These are phyloP conservation scores for Monotropa hypopitys DNA, from an alignment of 179 eudicot species.

Conservation along the genomic window DNA sequence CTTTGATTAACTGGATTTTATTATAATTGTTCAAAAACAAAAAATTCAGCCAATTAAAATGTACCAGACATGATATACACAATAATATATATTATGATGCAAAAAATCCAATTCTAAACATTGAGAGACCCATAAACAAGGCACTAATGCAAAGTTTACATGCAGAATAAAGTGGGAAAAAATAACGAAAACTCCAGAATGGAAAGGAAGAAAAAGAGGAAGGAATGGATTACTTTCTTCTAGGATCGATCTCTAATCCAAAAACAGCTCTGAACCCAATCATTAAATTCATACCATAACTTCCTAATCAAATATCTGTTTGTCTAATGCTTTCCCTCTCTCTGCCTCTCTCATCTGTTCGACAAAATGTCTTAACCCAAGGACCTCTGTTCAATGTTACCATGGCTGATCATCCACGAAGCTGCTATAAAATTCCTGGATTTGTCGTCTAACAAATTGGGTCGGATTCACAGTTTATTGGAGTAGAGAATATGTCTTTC, in stretches of 20 bases:
- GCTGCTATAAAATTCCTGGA: neutral
- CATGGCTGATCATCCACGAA: slow-evolving; percentile 2
- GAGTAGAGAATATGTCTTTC: slow-evolving; percentile 18
- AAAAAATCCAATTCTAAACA: too few relatives aligned
- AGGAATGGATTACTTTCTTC: neutral
- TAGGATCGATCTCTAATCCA: neutral
- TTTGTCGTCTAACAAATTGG: neutral
- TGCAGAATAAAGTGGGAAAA: neutral
- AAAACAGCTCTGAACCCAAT: neutral
- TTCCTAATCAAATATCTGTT: slow-evolving; percentile 1
- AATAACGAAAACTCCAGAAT: neutral
- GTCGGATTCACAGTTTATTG: neutral
- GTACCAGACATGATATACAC: too few relatives aligned
- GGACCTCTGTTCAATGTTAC: neutral
- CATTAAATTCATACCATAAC: slow-evolving; percentile 3
- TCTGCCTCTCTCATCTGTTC: neutral
- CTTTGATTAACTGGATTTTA: too few relatives aligned
- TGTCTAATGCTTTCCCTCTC: neutral
- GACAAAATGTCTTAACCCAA: neutral
- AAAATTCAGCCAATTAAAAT: too few relatives aligned
- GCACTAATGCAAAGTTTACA: too few relatives aligned
- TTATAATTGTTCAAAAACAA: too few relatives aligned
- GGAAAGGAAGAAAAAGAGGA: neutral
- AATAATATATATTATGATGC: too few relatives aligned
- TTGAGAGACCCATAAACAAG: too few relatives aligned